These are phyloP conservation scores for Penicillium sp. DNA, from an alignment of 2,329 filamentous ascomycete genomes.

Conservation along the genomic window DNA sequence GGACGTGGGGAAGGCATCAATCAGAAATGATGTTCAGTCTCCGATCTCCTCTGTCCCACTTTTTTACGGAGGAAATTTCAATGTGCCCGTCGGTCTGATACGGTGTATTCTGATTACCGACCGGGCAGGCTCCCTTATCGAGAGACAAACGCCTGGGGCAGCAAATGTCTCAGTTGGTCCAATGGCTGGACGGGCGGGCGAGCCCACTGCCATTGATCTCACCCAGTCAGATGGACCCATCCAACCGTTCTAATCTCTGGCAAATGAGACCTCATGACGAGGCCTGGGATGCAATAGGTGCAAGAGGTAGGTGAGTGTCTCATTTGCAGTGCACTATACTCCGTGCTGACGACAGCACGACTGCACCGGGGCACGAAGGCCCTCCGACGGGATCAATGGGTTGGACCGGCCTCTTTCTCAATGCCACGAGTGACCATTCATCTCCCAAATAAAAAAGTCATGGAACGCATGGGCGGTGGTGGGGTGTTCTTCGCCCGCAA, in stretches of 20 bases:
- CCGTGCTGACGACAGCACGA: no score
- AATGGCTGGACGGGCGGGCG: background rate
- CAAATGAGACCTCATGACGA: constrained; percentile 7
- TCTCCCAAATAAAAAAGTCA: no score
- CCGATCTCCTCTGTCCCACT: background rate
- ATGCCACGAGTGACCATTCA: background rate
- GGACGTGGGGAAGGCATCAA: background rate
- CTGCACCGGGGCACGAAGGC: no score
- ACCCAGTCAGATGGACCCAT: background rate
- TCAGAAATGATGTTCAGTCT: background rate
- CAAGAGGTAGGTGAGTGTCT: background rate
- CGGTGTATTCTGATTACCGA: background rate
- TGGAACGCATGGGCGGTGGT: no score
- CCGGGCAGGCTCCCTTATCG: background rate
- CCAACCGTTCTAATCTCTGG: background rate
- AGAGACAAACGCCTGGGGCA: constrained; percentile 5
- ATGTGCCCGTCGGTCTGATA: background rate
- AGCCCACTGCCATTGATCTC: background rate
- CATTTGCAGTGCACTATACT: background rate
- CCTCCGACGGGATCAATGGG: background rate
- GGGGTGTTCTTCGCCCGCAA: no score
- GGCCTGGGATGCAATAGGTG: background rate
- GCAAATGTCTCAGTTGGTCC: constrained; percentile 6
- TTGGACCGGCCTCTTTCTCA: background rate
- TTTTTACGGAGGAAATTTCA: background rate